Percentiles rank a stretch among this genome's conserved stretches.
These are phyloP conservation scores for Podospora fimiseda DNA, from an alignment of 495 filamentous ascomycete genomes.

Conservation along the genomic window DNA sequence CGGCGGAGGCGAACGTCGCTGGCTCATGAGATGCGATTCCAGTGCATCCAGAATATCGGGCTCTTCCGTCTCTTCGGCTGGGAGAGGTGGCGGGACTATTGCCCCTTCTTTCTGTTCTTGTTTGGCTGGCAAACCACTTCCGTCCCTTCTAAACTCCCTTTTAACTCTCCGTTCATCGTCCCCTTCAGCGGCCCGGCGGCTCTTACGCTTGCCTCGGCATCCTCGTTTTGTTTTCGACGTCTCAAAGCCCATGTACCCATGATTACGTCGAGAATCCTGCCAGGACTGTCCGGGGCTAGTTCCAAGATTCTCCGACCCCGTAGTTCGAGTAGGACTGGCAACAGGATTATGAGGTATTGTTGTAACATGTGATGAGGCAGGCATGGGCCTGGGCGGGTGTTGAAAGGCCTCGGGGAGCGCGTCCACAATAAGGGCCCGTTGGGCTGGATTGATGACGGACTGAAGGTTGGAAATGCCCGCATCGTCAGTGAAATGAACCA, in stretches of 20 bases:
- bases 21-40: constrained; percentile 18
- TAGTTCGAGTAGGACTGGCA: background rate
- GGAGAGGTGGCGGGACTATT: constrained; percentile 4
- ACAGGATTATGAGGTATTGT: too few relatives aligned
- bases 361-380: too few relatives aligned
- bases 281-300: constrained; percentile 3
- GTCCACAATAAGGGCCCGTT: constrained; percentile 51
- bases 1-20: constrained; percentile 3
- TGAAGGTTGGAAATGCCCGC: constrained; percentile 42
- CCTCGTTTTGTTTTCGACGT: constrained; percentile 1
- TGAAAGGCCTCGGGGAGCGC: constrained; percentile 46
- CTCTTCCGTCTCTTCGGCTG: background rate
- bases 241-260: constrained; percentile 1
- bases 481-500: constrained; percentile 61
- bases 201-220: constrained; percentile 12
- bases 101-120: constrained; percentile 23
- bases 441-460: constrained; percentile 40
- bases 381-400: background rate
- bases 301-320: constrained; percentile 4
- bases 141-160: constrained; percentile 25
- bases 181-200: background rate
- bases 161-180: constrained; percentile 7
- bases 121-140: constrained; percentile 21
- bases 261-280: background rate
- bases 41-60: constrained; percentile 14